Conservation (phyloP, 306 rosid genomes). For the Chamaecrista fasciculata region DNA sequence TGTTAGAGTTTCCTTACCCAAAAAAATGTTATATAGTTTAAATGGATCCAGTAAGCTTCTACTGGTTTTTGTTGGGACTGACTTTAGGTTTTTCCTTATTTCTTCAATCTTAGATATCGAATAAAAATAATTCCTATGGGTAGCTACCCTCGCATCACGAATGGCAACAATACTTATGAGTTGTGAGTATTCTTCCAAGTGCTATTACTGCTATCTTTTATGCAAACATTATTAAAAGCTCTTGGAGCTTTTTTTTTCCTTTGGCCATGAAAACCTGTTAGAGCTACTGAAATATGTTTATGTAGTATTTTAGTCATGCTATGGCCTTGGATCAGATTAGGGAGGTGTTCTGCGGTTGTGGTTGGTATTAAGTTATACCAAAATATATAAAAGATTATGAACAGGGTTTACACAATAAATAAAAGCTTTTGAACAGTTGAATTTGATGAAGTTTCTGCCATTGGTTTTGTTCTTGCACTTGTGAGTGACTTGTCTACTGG, state of each 20-base stretch:
- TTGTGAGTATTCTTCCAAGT: slow-evolving; percentile 57
- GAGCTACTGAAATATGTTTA: background rate
- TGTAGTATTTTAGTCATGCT: background rate
- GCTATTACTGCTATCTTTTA: background rate
- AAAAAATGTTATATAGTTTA: no score
- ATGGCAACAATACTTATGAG: slow-evolving; percentile 71
- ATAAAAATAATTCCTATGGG: slow-evolving; percentile 96
- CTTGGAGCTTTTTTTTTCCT: no score
- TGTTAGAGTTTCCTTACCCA: no score
- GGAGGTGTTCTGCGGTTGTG: slow-evolving; percentile 17
- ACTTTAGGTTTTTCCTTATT: slow-evolving; percentile 39
- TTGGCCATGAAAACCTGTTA: background rate
- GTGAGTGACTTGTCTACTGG: slow-evolving; percentile 1
- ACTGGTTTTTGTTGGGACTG: slow-evolving; percentile 26
- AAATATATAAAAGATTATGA: background rate
- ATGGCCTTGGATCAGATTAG: slow-evolving; percentile 3
- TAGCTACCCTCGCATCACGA: slow-evolving; percentile 92
- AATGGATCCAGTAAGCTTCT: no score
- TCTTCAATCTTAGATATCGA: slow-evolving; percentile 52
- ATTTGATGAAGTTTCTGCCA: slow-evolving; percentile 18
- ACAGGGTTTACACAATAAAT: background rate
- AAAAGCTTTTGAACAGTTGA: background rate
- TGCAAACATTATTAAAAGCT: background rate
- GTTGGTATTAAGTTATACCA: slow-evolving; percentile 10
- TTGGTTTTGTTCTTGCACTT: slow-evolving; percentile 14